Evolutionary conservation across 805 yeast species (phyloP), one percentile per base, ranked within the genome.

Genomic region (Kluyveromyces nonfermentans): DNA sequence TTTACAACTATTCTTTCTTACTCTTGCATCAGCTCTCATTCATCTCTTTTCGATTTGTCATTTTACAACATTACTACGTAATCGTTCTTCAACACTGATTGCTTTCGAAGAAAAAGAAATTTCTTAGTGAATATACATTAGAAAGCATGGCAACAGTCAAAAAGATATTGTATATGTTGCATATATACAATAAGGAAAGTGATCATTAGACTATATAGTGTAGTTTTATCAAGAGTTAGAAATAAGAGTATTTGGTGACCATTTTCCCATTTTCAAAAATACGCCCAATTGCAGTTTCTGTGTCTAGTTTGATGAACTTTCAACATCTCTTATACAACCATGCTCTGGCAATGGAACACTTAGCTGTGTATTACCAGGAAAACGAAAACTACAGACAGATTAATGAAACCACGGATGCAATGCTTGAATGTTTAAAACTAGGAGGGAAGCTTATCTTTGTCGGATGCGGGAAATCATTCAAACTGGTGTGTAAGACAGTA

Each of bases 401-500:
- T 6, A 33, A 37, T 22, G 28, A 32, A 30, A 36, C 42, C 40
- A 35, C 44, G 33, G 37, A 15, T 30, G 40, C 33, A 33, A 47
- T 39, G 40, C 31, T 31, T 37, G 72, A 8, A 52, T 76, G 14
- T 53, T 67, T 40, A 55, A 60, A 33, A 73, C 77, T 28, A 3
- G 48, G 48, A 17, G 89, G 93, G 5, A 85, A 87, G 57, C 70
- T 87, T 14, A 78, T 88, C 4, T 61, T 85, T 19, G 74, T 85
- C 17, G 96, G 96, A 9, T 82, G 88, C 60, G 96, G 96, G 2
- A 87, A 87, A 61, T 81, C 90, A 1, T 77, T 68, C 63, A 85
- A 85, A 62, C 83, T 87, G 30, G 94, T 87, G 12, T 69, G 74
- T 45, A 87, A 87, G 62, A 66, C 82, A 12, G 85, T 77, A 42